Evolutionary conservation across 2,329 filamentous ascomycete species (phyloP).

Genomic region (Colletotrichum phormii): DNA sequence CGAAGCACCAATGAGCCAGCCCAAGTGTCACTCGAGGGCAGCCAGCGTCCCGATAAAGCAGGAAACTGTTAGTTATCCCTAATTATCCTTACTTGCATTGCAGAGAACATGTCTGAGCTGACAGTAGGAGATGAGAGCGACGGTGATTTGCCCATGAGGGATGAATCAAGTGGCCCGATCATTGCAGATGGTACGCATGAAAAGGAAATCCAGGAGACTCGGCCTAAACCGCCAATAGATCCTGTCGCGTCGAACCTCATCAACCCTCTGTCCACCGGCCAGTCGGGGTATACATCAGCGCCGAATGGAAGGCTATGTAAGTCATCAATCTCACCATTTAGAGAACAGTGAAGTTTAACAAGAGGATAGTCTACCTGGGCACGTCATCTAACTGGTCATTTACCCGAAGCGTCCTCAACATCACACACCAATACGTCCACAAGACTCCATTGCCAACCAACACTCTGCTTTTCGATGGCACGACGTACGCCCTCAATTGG

Average conservation of each 20-base stretch:
- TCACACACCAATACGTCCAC: conserved; percentile 59
- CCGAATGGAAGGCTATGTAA: conserved; percentile 55
- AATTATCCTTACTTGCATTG: not conserved
- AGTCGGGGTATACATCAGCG: conserved; percentile 54
- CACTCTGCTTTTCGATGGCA: conserved; percentile 61
- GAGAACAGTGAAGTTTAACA: conserved; percentile 8
- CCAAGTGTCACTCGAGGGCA: conserved; percentile 14
- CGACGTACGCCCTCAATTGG: conserved; percentile 64
- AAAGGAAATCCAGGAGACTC: conserved; percentile 2
- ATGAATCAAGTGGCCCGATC: conserved; percentile 2
- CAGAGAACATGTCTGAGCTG: not conserved
- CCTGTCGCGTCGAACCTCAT: conserved; percentile 48
- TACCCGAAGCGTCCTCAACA: conserved; percentile 58
- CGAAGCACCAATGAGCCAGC: conserved; percentile 18
- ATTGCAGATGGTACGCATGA: not conserved
- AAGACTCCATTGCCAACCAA: conserved; percentile 54
- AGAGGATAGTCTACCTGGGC: conserved; percentile 59
- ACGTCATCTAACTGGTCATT: conserved; percentile 70
- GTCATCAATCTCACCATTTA: conserved; percentile 36
- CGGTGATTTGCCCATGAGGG: conserved; percentile 1
- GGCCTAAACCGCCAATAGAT: conserved; percentile 37
- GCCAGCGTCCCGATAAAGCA: conserved; percentile 2
- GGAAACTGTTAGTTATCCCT: conserved; percentile 9
- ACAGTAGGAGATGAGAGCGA: conserved; percentile 14
- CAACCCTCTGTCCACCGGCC: conserved; percentile 55